phyloP scores from a whole-genome alignment of 2,329 filamentous ascomycete genomes.

The Bipolaris victoriae region DNA sequence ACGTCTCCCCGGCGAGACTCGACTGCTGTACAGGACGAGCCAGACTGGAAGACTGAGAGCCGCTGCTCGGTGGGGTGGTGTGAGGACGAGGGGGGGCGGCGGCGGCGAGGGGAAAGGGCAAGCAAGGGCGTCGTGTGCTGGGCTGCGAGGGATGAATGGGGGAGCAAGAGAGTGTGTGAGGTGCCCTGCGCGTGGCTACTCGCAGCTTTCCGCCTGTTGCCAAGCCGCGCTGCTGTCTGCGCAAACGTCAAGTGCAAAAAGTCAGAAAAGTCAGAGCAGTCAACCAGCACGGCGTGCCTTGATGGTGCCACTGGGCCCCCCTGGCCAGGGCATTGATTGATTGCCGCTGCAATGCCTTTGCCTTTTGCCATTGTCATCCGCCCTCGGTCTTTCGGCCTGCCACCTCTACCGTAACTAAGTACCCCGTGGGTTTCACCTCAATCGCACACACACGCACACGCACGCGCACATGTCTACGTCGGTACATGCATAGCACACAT shows the following conservation, averaged over 20 bases:
- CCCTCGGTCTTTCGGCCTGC: no score
- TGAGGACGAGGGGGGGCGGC: conserved; percentile 2
- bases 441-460: neutral
- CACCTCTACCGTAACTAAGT: neutral
- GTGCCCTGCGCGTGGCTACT: conserved; percentile 11
- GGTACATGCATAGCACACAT: neutral
- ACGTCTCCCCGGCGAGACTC: conserved; percentile 47
- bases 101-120: neutral
- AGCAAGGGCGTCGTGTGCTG: conserved; percentile 25
- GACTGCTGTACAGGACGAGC: conserved; percentile 53
- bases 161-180: conserved; percentile 20
- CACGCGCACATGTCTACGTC: neutral
- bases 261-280: neutral
- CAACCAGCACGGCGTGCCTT: conserved; percentile 2
- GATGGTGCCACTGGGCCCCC: no score
- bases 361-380: no score
- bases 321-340: no score
- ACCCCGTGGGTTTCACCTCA: conserved; percentile 1
- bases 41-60: conserved; percentile 52
- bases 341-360: no score
- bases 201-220: conserved; percentile 18
- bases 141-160: conserved; percentile 22
- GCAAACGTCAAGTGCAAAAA: conserved; percentile 18
- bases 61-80: conserved; percentile 35
- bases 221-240: conserved; percentile 11